Evolutionary conservation across 345 rosid genomes (phyloP).

Genomic region (Microcos paniculata): DNA sequence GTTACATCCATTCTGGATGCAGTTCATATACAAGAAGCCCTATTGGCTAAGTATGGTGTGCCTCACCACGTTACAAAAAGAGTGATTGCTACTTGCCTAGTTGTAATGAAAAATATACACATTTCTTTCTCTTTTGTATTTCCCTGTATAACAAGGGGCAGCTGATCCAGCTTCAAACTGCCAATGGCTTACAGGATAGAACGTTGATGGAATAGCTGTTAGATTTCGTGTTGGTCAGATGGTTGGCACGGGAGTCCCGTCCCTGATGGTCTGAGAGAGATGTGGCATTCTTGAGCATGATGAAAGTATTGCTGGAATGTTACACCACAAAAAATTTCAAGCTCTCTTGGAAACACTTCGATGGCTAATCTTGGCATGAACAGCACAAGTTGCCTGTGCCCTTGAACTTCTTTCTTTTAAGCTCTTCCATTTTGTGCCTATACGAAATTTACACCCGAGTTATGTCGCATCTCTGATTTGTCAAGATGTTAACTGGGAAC

Average conservation of each 20-base stretch:
- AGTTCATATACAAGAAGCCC: not conserved
- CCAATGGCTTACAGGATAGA: not conserved
- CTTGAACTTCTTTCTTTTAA: not conserved
- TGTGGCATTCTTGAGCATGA: conserved; percentile 1
- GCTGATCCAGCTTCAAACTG: not conserved
- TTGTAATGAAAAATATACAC: not conserved
- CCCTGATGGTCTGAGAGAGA: not conserved
- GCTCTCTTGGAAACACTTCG: not conserved
- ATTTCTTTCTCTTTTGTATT: not conserved
- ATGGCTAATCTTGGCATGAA: not conserved
- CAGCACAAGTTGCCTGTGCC: not conserved
- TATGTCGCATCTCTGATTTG: not conserved
- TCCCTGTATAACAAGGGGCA: not conserved
- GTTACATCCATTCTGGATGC: not conserved
- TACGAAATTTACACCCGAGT: not conserved
- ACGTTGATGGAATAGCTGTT: not conserved
- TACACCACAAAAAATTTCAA: not conserved
- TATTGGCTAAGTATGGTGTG: not conserved
- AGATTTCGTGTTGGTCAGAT: not conserved
- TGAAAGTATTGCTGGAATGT: not conserved
- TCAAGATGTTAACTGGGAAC: conserved; percentile 41
- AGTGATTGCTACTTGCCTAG: not conserved
- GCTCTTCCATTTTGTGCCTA: not conserved
- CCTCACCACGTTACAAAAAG: not conserved
- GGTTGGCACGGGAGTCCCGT: not conserved